phyloP scores from a whole-genome alignment of 2,329 filamentous ascomycete species.

The Cladophialophora immunda region DNA sequence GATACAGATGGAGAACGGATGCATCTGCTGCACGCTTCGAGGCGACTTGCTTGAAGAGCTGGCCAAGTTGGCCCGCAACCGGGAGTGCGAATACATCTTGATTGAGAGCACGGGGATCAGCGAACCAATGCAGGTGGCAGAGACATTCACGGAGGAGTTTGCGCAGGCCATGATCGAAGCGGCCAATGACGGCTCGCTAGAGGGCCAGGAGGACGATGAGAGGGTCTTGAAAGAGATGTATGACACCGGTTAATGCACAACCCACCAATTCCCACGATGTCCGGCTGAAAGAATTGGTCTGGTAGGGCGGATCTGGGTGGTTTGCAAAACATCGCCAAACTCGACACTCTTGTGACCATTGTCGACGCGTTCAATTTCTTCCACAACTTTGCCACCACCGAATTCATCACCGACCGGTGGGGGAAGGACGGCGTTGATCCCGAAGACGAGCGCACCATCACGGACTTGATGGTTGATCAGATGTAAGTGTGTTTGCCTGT shows the following conservation, averaged over 20 bases:
- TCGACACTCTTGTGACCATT: constrained; percentile 77
- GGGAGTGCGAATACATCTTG: constrained; percentile 74
- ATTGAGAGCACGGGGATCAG: constrained; percentile 78
- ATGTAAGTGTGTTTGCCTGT: constrained; percentile 53
- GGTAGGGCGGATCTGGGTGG: constrained; percentile 65
- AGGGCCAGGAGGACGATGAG: constrained; percentile 54
- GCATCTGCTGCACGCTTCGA: constrained; percentile 78
- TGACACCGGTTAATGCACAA: constrained; percentile 30
- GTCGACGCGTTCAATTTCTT: constrained; percentile 78
- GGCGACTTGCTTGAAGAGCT: constrained; percentile 76
- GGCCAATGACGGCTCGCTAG: constrained; percentile 56
- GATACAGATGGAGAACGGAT: constrained; percentile 75
- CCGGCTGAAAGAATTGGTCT: constrained; percentile 18
- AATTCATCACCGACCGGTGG: constrained; percentile 71
- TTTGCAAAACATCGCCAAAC: constrained; percentile 69
- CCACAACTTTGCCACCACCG: constrained; percentile 74
- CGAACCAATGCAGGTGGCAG: constrained; percentile 76
- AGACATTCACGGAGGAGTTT: constrained; percentile 71
- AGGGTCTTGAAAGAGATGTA: constrained; percentile 59
- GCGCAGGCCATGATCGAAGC: constrained; percentile 57
- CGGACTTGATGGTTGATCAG: constrained; percentile 78
- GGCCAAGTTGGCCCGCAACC: constrained; percentile 68
- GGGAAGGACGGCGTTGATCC: constrained; percentile 66
- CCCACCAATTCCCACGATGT: constrained; percentile 12
- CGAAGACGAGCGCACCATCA: constrained; percentile 77